phyloP scores from a whole-genome alignment of 2,329 filamentous ascomycete genomes.

The Fusarium napiforme region DNA sequence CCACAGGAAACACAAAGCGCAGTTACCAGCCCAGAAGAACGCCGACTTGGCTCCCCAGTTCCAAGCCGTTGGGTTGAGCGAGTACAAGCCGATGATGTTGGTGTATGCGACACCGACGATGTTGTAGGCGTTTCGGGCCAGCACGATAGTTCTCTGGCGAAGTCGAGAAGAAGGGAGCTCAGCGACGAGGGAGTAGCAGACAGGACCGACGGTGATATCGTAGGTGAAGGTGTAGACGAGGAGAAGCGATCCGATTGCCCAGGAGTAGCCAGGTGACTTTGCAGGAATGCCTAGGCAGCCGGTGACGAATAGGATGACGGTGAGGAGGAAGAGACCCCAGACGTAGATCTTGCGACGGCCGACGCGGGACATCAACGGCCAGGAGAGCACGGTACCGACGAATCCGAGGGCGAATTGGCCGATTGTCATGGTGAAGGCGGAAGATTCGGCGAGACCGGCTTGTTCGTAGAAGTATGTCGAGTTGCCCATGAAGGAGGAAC shows the following conservation, averaged over 20 bases:
- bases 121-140: neutral
- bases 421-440: neutral
- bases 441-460: neutral
- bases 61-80: neutral
- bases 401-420: neutral
- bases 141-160: neutral
- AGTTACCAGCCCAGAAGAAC: neutral
- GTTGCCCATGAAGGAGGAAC: neutral
- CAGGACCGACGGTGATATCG: neutral
- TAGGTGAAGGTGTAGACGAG: neutral
- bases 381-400: neutral
- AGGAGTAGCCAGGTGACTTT: neutral
- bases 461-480: neutral
- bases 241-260: neutral
- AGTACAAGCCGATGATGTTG: neutral
- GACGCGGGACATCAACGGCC: neutral
- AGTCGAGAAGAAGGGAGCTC: neutral
- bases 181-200: neutral
- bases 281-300: neutral
- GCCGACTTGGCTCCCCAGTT: neutral
- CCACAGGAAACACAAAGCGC: neutral
- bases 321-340: neutral
- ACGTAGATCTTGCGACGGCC: neutral
- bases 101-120: neutral
- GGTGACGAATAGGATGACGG: neutral